phyloP scores from a whole-genome alignment of 192 early-diverging fungal species.

The Coemansia sp. region DNA sequence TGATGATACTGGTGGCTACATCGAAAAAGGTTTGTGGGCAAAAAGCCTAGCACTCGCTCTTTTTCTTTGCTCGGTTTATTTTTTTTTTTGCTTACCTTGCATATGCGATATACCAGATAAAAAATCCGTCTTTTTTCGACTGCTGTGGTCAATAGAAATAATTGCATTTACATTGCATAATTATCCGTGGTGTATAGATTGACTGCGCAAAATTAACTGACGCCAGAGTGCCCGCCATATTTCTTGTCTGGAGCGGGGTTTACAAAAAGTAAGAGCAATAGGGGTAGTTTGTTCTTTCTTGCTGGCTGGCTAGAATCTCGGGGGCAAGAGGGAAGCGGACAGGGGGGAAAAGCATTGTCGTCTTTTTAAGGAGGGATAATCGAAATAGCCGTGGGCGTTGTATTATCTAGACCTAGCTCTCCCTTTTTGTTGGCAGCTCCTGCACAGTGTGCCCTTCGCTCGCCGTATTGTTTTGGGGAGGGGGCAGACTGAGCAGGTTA shows the following conservation, averaged over 20 bases:
- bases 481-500: not conserved
- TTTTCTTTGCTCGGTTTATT: not conserved
- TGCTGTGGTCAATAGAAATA: constrained; percentile 6
- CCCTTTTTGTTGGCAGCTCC: not conserved
- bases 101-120: not conserved
- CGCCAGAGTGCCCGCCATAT: not conserved
- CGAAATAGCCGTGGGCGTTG: constrained; percentile 2
- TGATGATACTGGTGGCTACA: not conserved
- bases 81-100: not conserved
- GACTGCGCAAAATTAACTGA: not conserved
- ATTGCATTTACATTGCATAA: constrained; percentile 11
- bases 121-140: not conserved
- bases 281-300: not conserved
- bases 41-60: not conserved
- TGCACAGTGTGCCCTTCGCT: not conserved
- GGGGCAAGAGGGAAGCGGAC: not conserved
- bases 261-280: constrained; percentile 3
- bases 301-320: not conserved
- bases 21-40: not conserved
- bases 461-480: not conserved
- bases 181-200: not conserved
- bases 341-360: not conserved
- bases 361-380: not conserved
- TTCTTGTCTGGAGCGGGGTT: not conserved
- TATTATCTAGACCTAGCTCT: constrained; percentile 1